Percentiles rank a stretch among this genome's conserved stretches.
Conservation (phyloP, 2,329 filamentous ascomycete genomes). For the Ceratocystiopsis sp. region DNA sequence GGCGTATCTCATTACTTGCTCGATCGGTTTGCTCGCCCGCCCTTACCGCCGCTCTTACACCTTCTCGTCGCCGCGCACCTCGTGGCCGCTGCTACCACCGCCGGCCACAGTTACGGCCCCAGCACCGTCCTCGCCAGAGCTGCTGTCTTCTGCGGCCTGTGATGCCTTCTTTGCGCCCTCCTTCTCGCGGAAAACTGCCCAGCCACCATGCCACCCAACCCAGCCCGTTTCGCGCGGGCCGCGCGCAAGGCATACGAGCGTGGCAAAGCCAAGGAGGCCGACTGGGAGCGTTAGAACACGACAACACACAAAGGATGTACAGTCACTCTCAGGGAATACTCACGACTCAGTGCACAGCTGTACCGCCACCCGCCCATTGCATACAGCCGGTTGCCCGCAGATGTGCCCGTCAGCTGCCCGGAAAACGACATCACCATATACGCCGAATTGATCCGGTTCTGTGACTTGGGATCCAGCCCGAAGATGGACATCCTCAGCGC, state of each 20-base stretch:
- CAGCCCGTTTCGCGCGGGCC: conserved; percentile 24
- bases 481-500: conserved; percentile 58
- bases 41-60: too few species aligned
- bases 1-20: too few species aligned
- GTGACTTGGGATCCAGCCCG: conserved; percentile 48
- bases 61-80: too few species aligned
- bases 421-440: conserved; percentile 66
- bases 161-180: too few species aligned
- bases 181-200: conserved; percentile 16
- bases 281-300: conserved; percentile 10
- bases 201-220: conserved; percentile 26
- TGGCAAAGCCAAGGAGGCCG: conserved; percentile 20
- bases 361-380: conserved; percentile 32
- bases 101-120: background rate
- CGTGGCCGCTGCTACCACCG: too few species aligned
- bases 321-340: conserved; percentile 2
- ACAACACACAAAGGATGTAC: background rate
- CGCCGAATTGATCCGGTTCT: conserved; percentile 64
- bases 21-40: too few species aligned
- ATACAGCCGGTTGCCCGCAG: conserved; percentile 36
- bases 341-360: conserved; percentile 26
- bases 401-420: conserved; percentile 57
- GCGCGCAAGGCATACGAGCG: conserved; percentile 19
- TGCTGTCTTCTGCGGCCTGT: too few species aligned
- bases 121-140: background rate